Base-by-base conservation (phyloP, 495 filamentous ascomycete species). In the Lindgomyces ingoldianus region DNA sequence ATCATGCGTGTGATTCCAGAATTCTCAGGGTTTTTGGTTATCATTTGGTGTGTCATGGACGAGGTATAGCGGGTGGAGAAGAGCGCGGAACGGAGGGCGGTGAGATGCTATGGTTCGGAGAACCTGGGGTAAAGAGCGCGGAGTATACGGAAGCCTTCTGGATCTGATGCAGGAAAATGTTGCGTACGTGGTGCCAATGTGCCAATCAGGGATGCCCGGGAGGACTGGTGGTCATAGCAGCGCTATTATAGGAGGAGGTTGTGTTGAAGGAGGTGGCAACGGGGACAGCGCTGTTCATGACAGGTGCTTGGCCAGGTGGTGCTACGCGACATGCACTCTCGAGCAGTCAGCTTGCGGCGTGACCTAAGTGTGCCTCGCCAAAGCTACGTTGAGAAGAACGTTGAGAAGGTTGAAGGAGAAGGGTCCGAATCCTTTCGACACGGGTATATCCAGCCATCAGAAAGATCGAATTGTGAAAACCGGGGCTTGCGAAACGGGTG, bases 91-190 rank as follows among this genome's bases (percentile, higher is more conserved):
- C 39, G 46, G 26, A 26, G 21, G 39, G 19, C 16, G 47, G 58
- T 62, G 44, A 49, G 51, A 51, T 51, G 46, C n/a, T 8, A 45
- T 21, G 33, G 6, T 39, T 39, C 62, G 62, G 62, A 58, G 21
- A 64, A 52, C 62, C 62, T 64, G 54, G 62, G 62, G 54, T 58
- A 64, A 26, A 12, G 44, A 45, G 62, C 41, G 26, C 62, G 62
- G 62, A 64, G 53, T 9, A 52, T 16, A 64, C 62, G 62, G 62
- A 64, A 57, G 44, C 33, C 14, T 39, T 6, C 33, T 14, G n/a
- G 22, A 26, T 50, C 62, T 45, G 30, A 57, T 51, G n/a, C n/a
- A 41, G 62, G 54, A 26, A 58, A 58, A 29, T 30, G 47, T 46
- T 52, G 54, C 1, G 52, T 53, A 53, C n/a, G 16, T 64, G 53